Conservation (phyloP, 139 green algal species). For the Chlamydomonas sp. region DNA sequence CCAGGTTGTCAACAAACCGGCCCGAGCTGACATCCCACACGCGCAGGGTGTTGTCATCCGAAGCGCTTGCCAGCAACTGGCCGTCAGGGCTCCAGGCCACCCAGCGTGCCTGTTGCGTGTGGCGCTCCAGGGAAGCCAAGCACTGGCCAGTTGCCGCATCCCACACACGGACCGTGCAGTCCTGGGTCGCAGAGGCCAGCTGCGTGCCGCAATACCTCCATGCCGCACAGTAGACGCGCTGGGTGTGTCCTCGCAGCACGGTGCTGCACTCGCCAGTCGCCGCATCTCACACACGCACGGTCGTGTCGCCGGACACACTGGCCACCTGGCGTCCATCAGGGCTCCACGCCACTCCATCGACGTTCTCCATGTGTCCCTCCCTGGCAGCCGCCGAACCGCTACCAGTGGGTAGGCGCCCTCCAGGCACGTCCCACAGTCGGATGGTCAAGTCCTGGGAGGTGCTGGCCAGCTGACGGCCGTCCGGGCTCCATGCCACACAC, state of each 20-base stretch:
- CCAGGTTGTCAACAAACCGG: background rate
- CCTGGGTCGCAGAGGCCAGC: background rate
- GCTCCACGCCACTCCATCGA: background rate
- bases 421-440: background rate
- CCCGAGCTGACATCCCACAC: constrained; percentile 4
- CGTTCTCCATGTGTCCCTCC: too few species aligned
- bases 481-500: too few species aligned
- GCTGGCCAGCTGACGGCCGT: background rate
- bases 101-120: background rate
- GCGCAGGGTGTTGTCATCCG: background rate
- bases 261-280: background rate
- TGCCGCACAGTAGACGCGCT: too few species aligned
- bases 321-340: constrained; percentile 25
- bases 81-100: constrained; percentile 17
- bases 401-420: too few species aligned
- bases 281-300: background rate
- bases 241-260: too few species aligned
- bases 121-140: background rate
- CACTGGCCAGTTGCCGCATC: background rate
- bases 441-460: background rate
- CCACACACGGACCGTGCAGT: background rate
- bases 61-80: constrained; percentile 3
- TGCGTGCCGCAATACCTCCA: too few species aligned
- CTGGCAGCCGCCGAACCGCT: too few species aligned
- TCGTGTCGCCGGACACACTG: background rate